Evolutionary conservation across 495 filamentous ascomycete species (phyloP), one percentile per base, ranked within the genome.

Genomic region (Mycothermus thermophilus): DNA sequence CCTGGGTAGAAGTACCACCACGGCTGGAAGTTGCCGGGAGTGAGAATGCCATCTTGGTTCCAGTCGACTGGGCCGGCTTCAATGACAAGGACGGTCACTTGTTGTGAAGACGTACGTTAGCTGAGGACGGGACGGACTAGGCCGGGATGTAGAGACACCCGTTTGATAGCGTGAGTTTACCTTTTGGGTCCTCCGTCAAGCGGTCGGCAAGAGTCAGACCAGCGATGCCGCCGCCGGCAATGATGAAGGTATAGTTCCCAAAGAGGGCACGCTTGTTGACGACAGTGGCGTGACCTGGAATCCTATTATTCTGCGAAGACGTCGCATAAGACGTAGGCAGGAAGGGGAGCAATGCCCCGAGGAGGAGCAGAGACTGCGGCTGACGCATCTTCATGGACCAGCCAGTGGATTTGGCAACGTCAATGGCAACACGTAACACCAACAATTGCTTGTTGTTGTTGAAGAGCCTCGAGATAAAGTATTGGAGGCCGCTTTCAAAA

Each of bases 121-220:
- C n/a, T n/a, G n/a, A n/a, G n/a, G n/a, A n/a, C n/a, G n/a, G n/a
- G n/a, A n/a, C n/a, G n/a, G n/a, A n/a, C n/a, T n/a, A n/a, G n/a
- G n/a, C n/a, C n/a, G n/a, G n/a, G n/a, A n/a, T n/a, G n/a, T n/a
- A n/a, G n/a, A n/a, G n/a, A n/a, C n/a, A n/a, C n/a, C n/a, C n/a
- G n/a, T n/a, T n/a, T n/a, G n/a, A n/a, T n/a, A n/a, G n/a, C n/a
- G n/a, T n/a, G n/a, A n/a, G n/a, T 50, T 15, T 60, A 54, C 47
- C 62, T 51, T 34, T 58, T 39, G 44, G 57, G 42, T 41, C 61
- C 54, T 69, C 59, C 5, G 60, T 65, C 16, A 72, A 46, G 14
- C 63, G 50, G 28, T 61, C 56, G 2, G 67, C 69, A 17, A 72
- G 45, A 2, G 59, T 62, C 12, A 71, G 47, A 3, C 66, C 65